Percentiles rank a stretch among this genome's conserved stretches.
phyloP scores from a whole-genome alignment of 305 asterid genomes.

The Solanum hybrid region DNA sequence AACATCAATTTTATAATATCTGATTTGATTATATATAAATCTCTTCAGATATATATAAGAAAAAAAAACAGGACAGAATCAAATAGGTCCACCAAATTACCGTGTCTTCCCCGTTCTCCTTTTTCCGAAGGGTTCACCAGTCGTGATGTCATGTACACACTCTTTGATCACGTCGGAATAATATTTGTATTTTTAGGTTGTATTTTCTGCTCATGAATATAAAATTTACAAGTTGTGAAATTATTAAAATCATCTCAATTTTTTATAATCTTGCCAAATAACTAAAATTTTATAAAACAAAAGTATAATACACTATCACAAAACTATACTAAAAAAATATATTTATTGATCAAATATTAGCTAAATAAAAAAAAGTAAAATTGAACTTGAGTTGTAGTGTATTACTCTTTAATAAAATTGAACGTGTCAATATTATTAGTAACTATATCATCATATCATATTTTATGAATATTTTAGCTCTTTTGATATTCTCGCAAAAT shows the following conservation, averaged over 20 bases:
- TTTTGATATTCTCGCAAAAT: neutral
- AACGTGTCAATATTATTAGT: neutral
- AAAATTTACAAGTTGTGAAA: neutral
- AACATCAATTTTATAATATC: neutral
- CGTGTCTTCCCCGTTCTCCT: neutral
- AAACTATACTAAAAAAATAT: no score
- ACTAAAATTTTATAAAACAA: no score
- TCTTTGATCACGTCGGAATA: neutral
- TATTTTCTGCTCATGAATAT: neutral
- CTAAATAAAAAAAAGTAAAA: neutral
- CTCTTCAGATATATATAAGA: neutral
- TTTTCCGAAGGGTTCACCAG: neutral
- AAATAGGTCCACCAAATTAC: neutral
- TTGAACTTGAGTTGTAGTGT: no score
- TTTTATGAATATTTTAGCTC: neutral
- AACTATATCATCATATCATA: neutral
- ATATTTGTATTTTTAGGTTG: no score
- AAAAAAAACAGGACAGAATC: neutral
- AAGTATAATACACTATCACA: neutral
- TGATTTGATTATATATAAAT: neutral
- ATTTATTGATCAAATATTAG: no score
- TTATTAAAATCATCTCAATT: no score
- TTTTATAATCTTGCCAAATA: no score
- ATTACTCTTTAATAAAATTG: no score
- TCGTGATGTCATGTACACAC: neutral